phyloP scores from a whole-genome alignment of 2,329 filamentous ascomycete species.

The Coniosporium tulheliwenetii region DNA sequence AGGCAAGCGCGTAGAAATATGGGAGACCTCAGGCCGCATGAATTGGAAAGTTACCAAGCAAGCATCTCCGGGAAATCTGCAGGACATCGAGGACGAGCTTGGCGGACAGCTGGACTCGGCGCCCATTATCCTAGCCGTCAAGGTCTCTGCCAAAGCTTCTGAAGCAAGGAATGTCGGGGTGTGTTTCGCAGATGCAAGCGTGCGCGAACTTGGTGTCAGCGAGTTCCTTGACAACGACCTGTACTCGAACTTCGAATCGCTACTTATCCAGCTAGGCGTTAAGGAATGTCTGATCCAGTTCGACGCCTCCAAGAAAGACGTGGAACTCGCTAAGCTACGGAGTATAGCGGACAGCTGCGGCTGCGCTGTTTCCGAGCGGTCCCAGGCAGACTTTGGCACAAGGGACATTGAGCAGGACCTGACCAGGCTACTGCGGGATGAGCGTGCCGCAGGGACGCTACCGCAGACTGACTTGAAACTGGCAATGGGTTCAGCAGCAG shows the following conservation, averaged over 20 bases:
- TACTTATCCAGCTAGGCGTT: constrained; percentile 90
- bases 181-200: constrained; percentile 94
- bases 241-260: constrained; percentile 93
- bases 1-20: constrained; percentile 84
- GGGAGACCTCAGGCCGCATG: constrained; percentile 63
- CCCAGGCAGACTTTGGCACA: constrained; percentile 61
- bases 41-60: constrained; percentile 83
- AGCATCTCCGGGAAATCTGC: constrained; percentile 87
- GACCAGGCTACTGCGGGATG: constrained; percentile 72
- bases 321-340: constrained; percentile 72
- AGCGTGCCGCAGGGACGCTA: constrained; percentile 58
- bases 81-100: constrained; percentile 92
- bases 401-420: constrained; percentile 95
- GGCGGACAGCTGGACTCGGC: constrained; percentile 75
- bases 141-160: constrained; percentile 72
- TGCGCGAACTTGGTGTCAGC: constrained; percentile 86
- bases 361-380: constrained; percentile 72
- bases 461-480: constrained; percentile 88
- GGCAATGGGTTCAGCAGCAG: constrained; percentile 87
- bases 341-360: constrained; percentile 87
- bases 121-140: constrained; percentile 89
- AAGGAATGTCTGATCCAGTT: constrained; percentile 81
- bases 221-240: constrained; percentile 98
- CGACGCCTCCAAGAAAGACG: constrained; percentile 68
- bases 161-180: constrained; percentile 83